Conservation (phyloP, 2,329 filamentous ascomycete species). For the Thelonectria olida region DNA sequence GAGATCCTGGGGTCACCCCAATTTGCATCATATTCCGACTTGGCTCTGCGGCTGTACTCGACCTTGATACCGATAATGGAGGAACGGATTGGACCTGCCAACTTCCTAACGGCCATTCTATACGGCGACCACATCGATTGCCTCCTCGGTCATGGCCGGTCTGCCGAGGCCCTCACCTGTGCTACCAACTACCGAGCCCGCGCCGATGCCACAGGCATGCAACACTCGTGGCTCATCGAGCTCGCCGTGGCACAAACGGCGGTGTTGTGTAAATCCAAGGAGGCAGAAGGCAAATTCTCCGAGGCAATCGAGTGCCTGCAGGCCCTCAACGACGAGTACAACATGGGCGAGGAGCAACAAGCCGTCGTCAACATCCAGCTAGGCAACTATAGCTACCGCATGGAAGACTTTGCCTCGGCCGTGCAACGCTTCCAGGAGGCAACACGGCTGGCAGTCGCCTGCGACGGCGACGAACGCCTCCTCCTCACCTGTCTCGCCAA, state of each 20-base stretch:
- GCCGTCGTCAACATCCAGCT: constrained; percentile 44
- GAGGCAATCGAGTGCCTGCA: constrained; percentile 44
- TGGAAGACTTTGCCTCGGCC: constrained; percentile 40
- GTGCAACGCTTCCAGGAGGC: constrained; percentile 43
- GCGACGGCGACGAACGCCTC: constrained; percentile 44
- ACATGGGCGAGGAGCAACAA: constrained; percentile 43
- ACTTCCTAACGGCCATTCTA: constrained; percentile 44
- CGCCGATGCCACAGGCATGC: constrained; percentile 41
- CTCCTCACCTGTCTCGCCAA: constrained; percentile 46
- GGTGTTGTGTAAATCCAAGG: constrained; percentile 41
- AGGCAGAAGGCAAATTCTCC: constrained; percentile 40
- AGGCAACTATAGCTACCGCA: constrained; percentile 44
- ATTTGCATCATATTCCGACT: constrained; percentile 45
- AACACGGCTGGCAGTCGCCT: constrained; percentile 38
- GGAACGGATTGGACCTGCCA: constrained; percentile 43
- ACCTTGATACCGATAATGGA: constrained; percentile 44
- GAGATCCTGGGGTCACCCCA: constrained; percentile 40
- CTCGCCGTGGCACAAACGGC: constrained; percentile 44
- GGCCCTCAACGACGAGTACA: constrained; percentile 42
- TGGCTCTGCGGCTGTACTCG: constrained; percentile 44
- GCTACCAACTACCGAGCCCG: constrained; percentile 40
- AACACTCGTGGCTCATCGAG: constrained; percentile 44
- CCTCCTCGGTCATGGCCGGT: constrained; percentile 38
- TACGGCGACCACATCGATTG: constrained; percentile 49
- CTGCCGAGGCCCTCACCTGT: constrained; percentile 41